Conservation (phyloP, 176 grass and related monocot species). For the Melocanna baccifera region DNA sequence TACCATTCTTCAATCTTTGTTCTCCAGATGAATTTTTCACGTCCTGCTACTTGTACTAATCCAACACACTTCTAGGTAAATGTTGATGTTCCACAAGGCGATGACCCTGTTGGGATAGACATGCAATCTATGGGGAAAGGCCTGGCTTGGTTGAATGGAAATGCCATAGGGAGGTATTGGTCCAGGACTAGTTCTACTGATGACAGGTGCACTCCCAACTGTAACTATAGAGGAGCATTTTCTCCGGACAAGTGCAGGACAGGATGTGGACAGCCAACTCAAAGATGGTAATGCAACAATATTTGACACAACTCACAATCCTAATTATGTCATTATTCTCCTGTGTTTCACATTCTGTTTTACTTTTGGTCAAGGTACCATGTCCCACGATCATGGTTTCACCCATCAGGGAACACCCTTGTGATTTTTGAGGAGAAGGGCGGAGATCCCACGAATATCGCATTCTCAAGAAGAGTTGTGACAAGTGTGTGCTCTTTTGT, state of each 20-base stretch:
- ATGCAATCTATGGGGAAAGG: slow-evolving; percentile 97
- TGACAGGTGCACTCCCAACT: slow-evolving; percentile 58
- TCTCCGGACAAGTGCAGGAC: slow-evolving; percentile 73
- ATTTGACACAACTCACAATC: background rate
- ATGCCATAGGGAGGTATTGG: slow-evolving; percentile 87
- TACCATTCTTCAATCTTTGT: slow-evolving; percentile 33
- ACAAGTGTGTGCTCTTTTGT: slow-evolving; percentile 57
- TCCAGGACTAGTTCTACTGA: slow-evolving; percentile 55
- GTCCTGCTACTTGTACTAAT: slow-evolving; percentile 17
- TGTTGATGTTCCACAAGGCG: slow-evolving; percentile 71
- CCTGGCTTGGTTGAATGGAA: slow-evolving; percentile 91
- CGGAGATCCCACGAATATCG: slow-evolving; percentile 82
- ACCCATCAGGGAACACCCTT: slow-evolving; percentile 72
- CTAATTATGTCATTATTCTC: background rate
- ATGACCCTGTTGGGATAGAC: slow-evolving; percentile 81
- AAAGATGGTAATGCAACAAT: slow-evolving; percentile 69
- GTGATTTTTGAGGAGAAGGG: slow-evolving; percentile 89
- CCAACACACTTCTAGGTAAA: slow-evolving; percentile 46
- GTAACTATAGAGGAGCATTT: slow-evolving; percentile 81
- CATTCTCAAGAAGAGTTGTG: slow-evolving; percentile 60
- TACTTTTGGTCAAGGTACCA: slow-evolving; percentile 69
- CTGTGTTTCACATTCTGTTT: slow-evolving; percentile 25
- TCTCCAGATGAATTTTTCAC: slow-evolving; percentile 1
- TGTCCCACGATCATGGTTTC: slow-evolving; percentile 91
- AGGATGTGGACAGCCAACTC: slow-evolving; percentile 82